Conservation (phyloP, 108 stramenopile genomes). For the Schizochytrium sp. region DNA sequence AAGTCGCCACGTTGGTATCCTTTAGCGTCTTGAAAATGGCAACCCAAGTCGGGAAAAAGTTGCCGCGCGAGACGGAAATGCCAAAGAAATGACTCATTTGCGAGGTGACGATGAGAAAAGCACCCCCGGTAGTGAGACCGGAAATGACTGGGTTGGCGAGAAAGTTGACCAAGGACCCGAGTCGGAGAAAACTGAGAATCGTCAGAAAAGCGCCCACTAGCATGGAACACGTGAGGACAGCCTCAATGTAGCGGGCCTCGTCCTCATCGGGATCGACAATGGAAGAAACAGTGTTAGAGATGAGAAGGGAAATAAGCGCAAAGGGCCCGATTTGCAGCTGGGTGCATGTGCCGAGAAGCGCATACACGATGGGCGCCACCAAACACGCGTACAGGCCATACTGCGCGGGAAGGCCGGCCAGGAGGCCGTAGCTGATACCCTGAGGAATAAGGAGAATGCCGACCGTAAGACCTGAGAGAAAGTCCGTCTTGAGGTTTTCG, state of each 20-base stretch:
- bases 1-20: neutral
- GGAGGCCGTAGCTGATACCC: neutral
- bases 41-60: neutral
- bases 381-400: neutral
- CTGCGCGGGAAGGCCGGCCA: neutral
- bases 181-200: neutral
- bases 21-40: neutral
- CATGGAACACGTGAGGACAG: neutral
- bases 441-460: neutral
- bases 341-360: neutral
- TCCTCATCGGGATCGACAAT: neutral
- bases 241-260: neutral
- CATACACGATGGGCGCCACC: neutral
- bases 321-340: conserved; percentile 11
- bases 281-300: neutral
- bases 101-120: conserved; percentile 1
- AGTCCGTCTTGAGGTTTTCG: neutral
- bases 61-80: neutral
- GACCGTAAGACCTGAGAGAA: neutral
- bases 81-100: conserved; percentile 4
- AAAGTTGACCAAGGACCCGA: neutral
- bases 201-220: neutral
- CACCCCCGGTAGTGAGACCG: neutral
- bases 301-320: neutral
- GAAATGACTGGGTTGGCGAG: neutral